These are phyloP conservation scores for Phialocephala sp. DNA, from an alignment of 2,329 filamentous ascomycete genomes.

Conservation along the genomic window DNA sequence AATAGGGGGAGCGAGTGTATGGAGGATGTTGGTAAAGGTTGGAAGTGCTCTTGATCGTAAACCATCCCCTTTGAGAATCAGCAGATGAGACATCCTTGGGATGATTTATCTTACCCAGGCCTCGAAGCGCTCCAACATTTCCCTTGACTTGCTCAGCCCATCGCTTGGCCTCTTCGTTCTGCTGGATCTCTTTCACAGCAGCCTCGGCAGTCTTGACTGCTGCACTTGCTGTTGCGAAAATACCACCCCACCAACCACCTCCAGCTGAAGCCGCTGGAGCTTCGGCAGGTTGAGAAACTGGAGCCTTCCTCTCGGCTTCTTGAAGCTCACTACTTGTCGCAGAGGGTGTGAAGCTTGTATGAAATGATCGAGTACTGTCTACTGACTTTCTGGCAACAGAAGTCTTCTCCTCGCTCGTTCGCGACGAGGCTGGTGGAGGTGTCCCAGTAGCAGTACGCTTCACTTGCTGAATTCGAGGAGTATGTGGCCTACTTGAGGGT, in stretches of 20 bases:
- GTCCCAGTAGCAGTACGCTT: slow-evolving; percentile 58
- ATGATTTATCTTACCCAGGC: slow-evolving; percentile 63
- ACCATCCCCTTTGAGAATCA: slow-evolving; percentile 72
- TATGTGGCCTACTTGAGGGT: slow-evolving; percentile 76
- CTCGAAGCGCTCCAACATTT: slow-evolving; percentile 80
- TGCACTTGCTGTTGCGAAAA: slow-evolving; percentile 76
- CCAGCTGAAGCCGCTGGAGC: slow-evolving; percentile 48
- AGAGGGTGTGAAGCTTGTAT: slow-evolving; percentile 73
- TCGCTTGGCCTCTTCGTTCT: slow-evolving; percentile 94
- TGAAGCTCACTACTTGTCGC: slow-evolving; percentile 65
- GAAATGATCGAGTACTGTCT: slow-evolving; percentile 75
- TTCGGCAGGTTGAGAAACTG: slow-evolving; percentile 50
- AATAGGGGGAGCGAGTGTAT: slow-evolving; percentile 95
- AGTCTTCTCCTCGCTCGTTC: slow-evolving; percentile 69
- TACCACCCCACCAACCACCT: slow-evolving; percentile 87
- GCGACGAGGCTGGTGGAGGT: slow-evolving; percentile 55
- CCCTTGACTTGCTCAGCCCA: slow-evolving; percentile 95
- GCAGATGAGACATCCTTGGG: slow-evolving; percentile 14
- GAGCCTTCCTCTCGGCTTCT: slow-evolving; percentile 59
- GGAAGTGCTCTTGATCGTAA: slow-evolving; percentile 85
- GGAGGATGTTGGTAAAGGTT: slow-evolving; percentile 92
- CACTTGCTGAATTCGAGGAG: slow-evolving; percentile 70
- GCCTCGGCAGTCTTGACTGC: slow-evolving; percentile 92
- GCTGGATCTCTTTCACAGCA: slow-evolving; percentile 91
- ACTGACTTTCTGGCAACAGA: slow-evolving; percentile 68